Evolutionary conservation across 73 alveolate species (phyloP).

Genomic region (Stentor coeruleus): DNA sequence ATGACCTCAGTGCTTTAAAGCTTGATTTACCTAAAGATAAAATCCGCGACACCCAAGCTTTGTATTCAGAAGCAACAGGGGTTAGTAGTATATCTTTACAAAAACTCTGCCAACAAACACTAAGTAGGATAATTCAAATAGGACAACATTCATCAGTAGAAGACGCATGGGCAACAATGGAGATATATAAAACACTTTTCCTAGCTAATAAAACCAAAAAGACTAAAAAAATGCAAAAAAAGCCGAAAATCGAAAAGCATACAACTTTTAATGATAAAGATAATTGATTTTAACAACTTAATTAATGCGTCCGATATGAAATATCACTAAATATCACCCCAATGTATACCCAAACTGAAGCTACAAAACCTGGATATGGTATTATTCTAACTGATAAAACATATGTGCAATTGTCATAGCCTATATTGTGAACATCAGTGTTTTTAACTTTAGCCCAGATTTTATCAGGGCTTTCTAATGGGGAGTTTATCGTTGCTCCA

Average conservation of each 20-base stretch:
- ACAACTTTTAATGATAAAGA: too few relatives aligned
- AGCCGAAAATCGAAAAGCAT: too few relatives aligned
- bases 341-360: slow-evolving; percentile 93
- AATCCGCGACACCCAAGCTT: slow-evolving; percentile 41
- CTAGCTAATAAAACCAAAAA: not conserved
- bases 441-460: slow-evolving; percentile 95
- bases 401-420: slow-evolving; percentile 82
- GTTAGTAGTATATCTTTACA: slow-evolving; percentile 40
- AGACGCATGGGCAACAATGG: slow-evolving; percentile 65
- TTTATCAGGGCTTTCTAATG: slow-evolving; percentile 68
- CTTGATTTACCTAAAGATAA: slow-evolving; percentile 31
- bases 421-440: slow-evolving; percentile 88
- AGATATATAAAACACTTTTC: slow-evolving; percentile 33
- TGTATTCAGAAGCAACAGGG: slow-evolving; percentile 39
- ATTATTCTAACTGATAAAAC: slow-evolving; percentile 73
- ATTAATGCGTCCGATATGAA: not conserved
- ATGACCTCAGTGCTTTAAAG: slow-evolving; percentile 49
- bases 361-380: slow-evolving; percentile 82
- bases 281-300: too few relatives aligned
- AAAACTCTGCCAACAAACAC: slow-evolving; percentile 28
- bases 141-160: slow-evolving; percentile 58
- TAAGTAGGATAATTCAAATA: slow-evolving; percentile 37
- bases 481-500: slow-evolving; percentile 88
- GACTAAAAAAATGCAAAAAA: too few relatives aligned
- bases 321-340: slow-evolving; percentile 39